Evolutionary conservation across 1,284 basidiomycete species (phyloP).

Genomic region (Phellopilus nigrolimitatus): DNA sequence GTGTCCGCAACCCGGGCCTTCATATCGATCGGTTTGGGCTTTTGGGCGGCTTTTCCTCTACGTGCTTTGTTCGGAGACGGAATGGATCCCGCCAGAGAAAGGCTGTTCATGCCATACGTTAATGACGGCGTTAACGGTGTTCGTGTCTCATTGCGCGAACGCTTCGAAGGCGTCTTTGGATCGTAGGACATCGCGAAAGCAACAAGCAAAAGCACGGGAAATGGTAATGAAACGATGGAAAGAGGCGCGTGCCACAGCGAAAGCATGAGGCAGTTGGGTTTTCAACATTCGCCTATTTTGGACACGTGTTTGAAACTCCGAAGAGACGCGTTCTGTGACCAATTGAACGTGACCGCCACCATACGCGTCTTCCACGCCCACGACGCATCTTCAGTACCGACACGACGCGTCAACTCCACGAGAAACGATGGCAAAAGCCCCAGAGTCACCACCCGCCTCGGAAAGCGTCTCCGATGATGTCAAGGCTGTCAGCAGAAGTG

Average conservation of each 20-base stretch:
- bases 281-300: constrained; percentile 8
- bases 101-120: constrained; percentile 48
- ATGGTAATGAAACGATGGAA: not conserved
- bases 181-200: constrained; percentile 27
- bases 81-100: constrained; percentile 29
- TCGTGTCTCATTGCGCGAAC: constrained; percentile 65
- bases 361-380: constrained; percentile 6
- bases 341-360: constrained; percentile 4
- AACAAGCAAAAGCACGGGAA: not conserved
- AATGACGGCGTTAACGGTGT: constrained; percentile 70
- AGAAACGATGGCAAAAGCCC: constrained; percentile 14
- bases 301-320: not conserved
- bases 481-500: not conserved
- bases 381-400: too few relatives aligned
- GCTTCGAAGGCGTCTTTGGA: constrained; percentile 63
- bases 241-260: constrained; percentile 3
- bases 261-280: not conserved
- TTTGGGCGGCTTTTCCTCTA: constrained; percentile 27
- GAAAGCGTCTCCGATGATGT: not conserved
- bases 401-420: constrained; percentile 5
- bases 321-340: not conserved
- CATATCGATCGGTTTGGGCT: constrained; percentile 4
- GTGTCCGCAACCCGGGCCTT: constrained; percentile 38
- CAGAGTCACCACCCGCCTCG: not conserved
- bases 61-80: constrained; percentile 34